A percentile compares a stretch with the other conserved stretches of the same genome.
phyloP scores from a whole-genome alignment of 1,139 yeast species.

The Hanseniaspora uvarum region DNA sequence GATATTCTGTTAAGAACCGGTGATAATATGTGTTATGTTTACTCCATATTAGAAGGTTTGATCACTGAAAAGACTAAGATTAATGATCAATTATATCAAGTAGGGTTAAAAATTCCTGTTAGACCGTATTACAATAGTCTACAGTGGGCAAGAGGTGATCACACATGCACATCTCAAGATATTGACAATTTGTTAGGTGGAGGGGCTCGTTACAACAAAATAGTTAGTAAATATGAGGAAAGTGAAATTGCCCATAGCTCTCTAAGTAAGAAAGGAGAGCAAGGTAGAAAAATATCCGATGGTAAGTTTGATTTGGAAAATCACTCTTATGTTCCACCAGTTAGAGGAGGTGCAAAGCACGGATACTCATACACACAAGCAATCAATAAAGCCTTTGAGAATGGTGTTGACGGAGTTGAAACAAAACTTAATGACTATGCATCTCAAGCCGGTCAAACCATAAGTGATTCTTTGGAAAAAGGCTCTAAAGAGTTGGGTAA shows the following conservation, averaged over 20 bases:
- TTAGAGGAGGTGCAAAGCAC: slow-evolving; percentile 33
- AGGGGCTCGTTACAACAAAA: slow-evolving; percentile 44
- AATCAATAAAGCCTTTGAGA: slow-evolving; percentile 42
- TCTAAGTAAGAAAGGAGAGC: slow-evolving; percentile 33
- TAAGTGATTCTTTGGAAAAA: slow-evolving; percentile 44
- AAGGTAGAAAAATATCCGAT: slow-evolving; percentile 17
- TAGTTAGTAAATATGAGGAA: slow-evolving; percentile 46
- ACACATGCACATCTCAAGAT: slow-evolving; percentile 49
- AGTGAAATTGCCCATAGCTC: slow-evolving; percentile 48
- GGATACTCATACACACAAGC: slow-evolving; percentile 34
- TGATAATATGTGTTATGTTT: slow-evolving; percentile 46
- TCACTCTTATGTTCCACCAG: slow-evolving; percentile 42
- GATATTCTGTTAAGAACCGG: slow-evolving; percentile 57
- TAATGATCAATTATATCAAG: slow-evolving; percentile 47
- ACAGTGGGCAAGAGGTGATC: slow-evolving; percentile 80
- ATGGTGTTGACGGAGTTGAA: slow-evolving; percentile 46
- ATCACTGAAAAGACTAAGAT: slow-evolving; percentile 22
- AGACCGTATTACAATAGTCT: slow-evolving; percentile 73
- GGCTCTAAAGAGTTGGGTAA: slow-evolving; percentile 44
- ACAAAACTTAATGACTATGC: slow-evolving; percentile 53
- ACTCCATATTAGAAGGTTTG: slow-evolving; percentile 36
- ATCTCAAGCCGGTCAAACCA: slow-evolving; percentile 42
- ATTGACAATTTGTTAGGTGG: slow-evolving; percentile 44
- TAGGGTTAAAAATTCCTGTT: slow-evolving; percentile 53
- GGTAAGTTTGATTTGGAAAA: slow-evolving; percentile 21